Percentiles rank a stretch among this genome's conserved stretches.
These are phyloP conservation scores for Hemileccinum impolitum DNA, from an alignment of 768 basidiomycete genomes.

Conservation along the genomic window DNA sequence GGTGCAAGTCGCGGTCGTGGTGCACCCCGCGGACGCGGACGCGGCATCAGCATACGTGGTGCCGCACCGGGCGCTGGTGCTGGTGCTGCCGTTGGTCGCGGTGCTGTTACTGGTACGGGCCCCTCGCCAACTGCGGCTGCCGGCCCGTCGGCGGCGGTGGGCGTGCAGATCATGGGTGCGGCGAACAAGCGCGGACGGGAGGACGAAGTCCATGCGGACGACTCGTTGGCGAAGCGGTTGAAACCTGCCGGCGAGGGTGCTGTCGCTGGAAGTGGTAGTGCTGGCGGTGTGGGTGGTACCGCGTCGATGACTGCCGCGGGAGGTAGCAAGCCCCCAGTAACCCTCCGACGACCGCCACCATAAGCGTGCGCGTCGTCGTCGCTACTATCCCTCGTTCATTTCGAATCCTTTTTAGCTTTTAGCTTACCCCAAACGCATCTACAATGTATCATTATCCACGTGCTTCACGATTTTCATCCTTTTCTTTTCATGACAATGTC, in stretches of 20 bases:
- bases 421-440: neutral
- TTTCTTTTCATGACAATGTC: neutral
- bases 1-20: slow-evolving; percentile 35
- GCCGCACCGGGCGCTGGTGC: slow-evolving; percentile 21
- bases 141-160: slow-evolving; percentile 33
- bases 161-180: slow-evolving; percentile 62
- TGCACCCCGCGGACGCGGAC: slow-evolving; percentile 29
- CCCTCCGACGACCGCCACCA: slow-evolving; percentile 32
- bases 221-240: slow-evolving; percentile 63
- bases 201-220: slow-evolving; percentile 45
- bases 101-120: slow-evolving; percentile 17
- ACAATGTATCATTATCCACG: slow-evolving; percentile 26
- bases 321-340: slow-evolving; percentile 33
- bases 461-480: neutral
- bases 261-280: neutral
- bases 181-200: slow-evolving; percentile 65
- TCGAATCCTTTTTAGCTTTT: neutral
- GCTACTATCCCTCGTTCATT: too few relatives aligned
- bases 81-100: slow-evolving; percentile 14
- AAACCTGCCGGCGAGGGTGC: slow-evolving; percentile 45
- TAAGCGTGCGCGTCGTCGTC: too few relatives aligned
- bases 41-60: slow-evolving; percentile 30
- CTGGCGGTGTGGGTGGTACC: neutral
- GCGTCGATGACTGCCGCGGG: slow-evolving; percentile 2
- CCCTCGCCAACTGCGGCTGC: slow-evolving; percentile 26